These are phyloP conservation scores for Aegilops sharonensis DNA, from an alignment of 176 grass and related monocot genomes.

Conservation along the genomic window DNA sequence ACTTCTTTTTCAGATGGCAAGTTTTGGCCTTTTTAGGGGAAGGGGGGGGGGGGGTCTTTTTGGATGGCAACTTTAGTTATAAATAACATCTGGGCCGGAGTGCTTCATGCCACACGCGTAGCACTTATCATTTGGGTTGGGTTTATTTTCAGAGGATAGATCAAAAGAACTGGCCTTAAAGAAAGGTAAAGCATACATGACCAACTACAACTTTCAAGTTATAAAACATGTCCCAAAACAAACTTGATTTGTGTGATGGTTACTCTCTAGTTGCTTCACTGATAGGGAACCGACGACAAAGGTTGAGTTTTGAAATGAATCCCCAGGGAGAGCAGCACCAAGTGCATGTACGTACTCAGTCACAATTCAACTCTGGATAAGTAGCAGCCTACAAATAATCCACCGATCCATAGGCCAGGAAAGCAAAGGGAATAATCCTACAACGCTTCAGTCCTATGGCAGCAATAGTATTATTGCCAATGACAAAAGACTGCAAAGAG, in stretches of 20 bases:
- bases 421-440: background rate
- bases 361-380: background rate
- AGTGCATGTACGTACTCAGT: background rate
- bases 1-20: no score
- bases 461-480: background rate
- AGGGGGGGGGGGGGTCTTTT: no score
- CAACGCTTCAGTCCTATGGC: background rate
- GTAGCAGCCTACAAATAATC: background rate
- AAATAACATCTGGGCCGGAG: no score
- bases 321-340: background rate
- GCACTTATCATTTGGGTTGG: no score
- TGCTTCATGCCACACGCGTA: no score
- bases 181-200: no score
- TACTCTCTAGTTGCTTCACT: background rate
- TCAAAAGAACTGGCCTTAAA: no score
- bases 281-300: background rate
- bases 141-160: no score
- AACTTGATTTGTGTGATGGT: slow-evolving; percentile 1
- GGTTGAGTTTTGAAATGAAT: background rate
- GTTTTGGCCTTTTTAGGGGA: no score
- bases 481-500: background rate
- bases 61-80: no score
- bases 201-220: no score
- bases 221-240: background rate
- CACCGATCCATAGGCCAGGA: background rate